Evolutionary conservation across 345 rosid species (phyloP).

Genomic region (Brassica juncea): DNA sequence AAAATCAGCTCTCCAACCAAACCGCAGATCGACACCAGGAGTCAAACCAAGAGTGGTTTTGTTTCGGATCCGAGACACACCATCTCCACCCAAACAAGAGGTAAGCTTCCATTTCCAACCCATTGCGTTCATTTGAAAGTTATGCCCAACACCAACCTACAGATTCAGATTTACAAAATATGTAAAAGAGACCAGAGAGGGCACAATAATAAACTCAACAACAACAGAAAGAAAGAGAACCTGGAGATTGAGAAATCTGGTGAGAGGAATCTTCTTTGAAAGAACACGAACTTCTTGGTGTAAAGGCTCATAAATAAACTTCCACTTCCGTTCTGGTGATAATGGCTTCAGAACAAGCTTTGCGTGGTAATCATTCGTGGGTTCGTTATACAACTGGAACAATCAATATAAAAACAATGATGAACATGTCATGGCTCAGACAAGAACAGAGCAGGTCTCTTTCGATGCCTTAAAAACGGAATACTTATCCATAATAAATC

Average conservation of each 20-base stretch:
- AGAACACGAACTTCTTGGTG: constrained; percentile 66
- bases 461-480: neutral
- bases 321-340: constrained; percentile 73
- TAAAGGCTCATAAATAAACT: constrained; percentile 72
- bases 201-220: neutral
- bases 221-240: constrained; percentile 33
- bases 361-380: constrained; percentile 73
- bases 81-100: constrained; percentile 86
- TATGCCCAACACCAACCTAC: constrained; percentile 85
- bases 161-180: neutral
- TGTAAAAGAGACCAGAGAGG: neutral
- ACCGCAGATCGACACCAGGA: constrained; percentile 84
- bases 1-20: constrained; percentile 92
- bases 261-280: constrained; percentile 84
- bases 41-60: constrained; percentile 75
- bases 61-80: constrained; percentile 73
- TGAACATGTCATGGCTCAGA: neutral
- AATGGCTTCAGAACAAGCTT: constrained; percentile 88
- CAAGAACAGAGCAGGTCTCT: neutral
- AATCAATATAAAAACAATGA: neutral
- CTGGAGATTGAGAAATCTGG: constrained; percentile 82
- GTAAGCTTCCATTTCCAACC: constrained; percentile 95
- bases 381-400: constrained; percentile 76
- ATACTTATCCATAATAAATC: neutral
- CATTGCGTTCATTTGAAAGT: constrained; percentile 70